Base-by-base conservation (phyloP, 495 filamentous ascomycete genomes). In the Podospora pseudocomata region DNA sequence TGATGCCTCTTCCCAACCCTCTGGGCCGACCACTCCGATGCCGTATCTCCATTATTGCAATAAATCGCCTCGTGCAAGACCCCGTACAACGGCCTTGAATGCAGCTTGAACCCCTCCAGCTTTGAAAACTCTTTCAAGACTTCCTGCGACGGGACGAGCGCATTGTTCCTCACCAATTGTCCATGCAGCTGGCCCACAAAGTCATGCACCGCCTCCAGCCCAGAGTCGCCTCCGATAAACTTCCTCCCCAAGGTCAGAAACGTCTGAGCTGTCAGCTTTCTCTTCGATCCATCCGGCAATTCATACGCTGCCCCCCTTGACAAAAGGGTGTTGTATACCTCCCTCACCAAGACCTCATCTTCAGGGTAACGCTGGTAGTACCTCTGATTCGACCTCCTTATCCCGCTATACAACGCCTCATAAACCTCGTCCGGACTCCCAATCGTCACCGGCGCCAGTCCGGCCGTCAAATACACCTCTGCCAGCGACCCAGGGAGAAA, bases 351-450 rank as follows among this genome's bases (percentile, higher is more conserved):
- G 7, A 83, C 83, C 19, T 87, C 80, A 73, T 97, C 94, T 58
- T 89, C 88, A 0, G 91, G 89, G 69, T 88, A 97, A 67, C 91
- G 91, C 26, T 76, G 69, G 76, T 96, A 96, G 76, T 93, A 97
- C 3, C 79, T 83, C 63, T 83, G 74, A 72, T 96, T 97, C 28
- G 72, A 69, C 11, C 73, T 67, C 20, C 69, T 75, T 3, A 93
- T 84, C 68, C 89, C 89, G 64, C 81, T 78, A 64, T 76, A 96
- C 4, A 89, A 88, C 7, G 83, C 82, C 60, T 81, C 65, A 77
- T 97, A 97, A 9, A 95, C 90, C 2, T 88, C 79, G 55, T 91
- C 88, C 0, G 93, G 89, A 0, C 82, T 80, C 32, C 84, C 82
- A 11, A 5, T 13, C 18, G 89, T 85, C 5, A 96, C 77, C 0